Base-by-base conservation (phyloP, 2,329 filamentous ascomycete genomes). In the Trichoderma aggressivum region DNA sequence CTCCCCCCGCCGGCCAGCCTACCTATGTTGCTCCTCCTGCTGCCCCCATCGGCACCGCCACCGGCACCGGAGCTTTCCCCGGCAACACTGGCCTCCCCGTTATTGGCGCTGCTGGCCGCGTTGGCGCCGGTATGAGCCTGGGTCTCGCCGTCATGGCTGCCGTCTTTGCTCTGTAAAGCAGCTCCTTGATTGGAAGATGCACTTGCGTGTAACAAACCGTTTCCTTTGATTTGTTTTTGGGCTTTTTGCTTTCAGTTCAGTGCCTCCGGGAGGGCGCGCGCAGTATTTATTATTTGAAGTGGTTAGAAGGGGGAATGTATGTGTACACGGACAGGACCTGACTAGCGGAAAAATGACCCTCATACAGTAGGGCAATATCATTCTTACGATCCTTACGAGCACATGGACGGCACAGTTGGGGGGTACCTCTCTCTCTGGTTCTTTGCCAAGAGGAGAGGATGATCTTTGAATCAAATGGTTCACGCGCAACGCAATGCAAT, bases 361-460 rank as follows among this genome's bases (percentile, higher is more conserved):
- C 70, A 34, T 66, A 67, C 60, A 58, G 55, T 30, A 61, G 63
- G 56, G 62, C 55, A 53, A 61, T 86, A 81, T 80, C 79, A 82
- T 87, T 87, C 84, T 86, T 84, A 87, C 86, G 85, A 86, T 88
- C 86, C 84, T 87, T 87, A 86, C 82, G 83, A 86, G 61, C 50
- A 70, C 60, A 58, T 39, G 43, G 59, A 36, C 43, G 32, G 67
- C 30, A 77, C 77, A 78, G 75, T 74, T 76, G 77, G 74, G 74
- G 26, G 74, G 39, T 36, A n/a, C 56, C 39, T 56, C n/a, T 65
- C 47, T 28, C 24, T 53, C 21, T 55, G 2, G 5, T 39, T 18
- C 26, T 50, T 65, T n/a, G 8, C 24, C 34, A 14, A 32, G 21
- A 8, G 4, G 12, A 8, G 76, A 71, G 72, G 72, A 75, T 68